Percentiles rank a stretch among this genome's conserved stretches.
phyloP scores from a whole-genome alignment of 495 filamentous ascomycete genomes.

The Aspergillus biplanus region DNA sequence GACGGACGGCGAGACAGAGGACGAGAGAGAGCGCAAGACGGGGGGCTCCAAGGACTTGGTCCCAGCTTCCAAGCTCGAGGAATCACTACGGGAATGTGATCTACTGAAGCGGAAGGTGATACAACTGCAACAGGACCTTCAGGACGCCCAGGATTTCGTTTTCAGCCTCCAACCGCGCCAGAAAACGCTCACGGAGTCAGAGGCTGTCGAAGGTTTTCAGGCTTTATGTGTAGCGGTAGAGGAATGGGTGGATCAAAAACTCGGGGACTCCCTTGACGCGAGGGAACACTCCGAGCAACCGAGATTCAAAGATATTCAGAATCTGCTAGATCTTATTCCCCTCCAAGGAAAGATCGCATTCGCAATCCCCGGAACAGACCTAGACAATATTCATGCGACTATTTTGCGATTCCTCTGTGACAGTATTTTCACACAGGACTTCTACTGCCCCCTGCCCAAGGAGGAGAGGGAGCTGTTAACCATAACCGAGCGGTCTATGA shows the following conservation, averaged over 20 bases:
- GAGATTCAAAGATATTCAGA: neutral
- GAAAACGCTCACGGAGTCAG: conserved; percentile 6
- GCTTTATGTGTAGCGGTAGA: conserved; percentile 10
- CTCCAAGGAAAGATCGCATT: conserved; percentile 2
- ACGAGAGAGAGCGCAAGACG: too few relatives aligned
- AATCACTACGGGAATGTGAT: neutral
- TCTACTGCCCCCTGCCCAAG: conserved; percentile 9
- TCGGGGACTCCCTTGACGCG: conserved; percentile 14
- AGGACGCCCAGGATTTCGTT: conserved; percentile 18
- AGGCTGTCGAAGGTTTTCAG: conserved; percentile 5
- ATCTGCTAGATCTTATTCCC: conserved; percentile 12
- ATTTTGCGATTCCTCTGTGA: conserved; percentile 9
- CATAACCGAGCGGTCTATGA: conserved; percentile 7
- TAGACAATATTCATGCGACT: conserved; percentile 9
- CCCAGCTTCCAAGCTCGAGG: neutral
- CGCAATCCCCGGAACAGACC: neutral
- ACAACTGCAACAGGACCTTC: conserved; percentile 11
- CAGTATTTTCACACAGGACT: conserved; percentile 11
- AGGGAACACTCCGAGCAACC: neutral
- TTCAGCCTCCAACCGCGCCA: conserved; percentile 17
- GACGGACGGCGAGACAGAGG: too few relatives aligned
- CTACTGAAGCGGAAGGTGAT: neutral
- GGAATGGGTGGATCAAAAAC: conserved; percentile 18
- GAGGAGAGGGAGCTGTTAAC: conserved; percentile 7
- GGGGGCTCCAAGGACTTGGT: neutral